Conservation (phyloP, 2,329 filamentous ascomycete genomes). For the Huntiella moniliformis region DNA sequence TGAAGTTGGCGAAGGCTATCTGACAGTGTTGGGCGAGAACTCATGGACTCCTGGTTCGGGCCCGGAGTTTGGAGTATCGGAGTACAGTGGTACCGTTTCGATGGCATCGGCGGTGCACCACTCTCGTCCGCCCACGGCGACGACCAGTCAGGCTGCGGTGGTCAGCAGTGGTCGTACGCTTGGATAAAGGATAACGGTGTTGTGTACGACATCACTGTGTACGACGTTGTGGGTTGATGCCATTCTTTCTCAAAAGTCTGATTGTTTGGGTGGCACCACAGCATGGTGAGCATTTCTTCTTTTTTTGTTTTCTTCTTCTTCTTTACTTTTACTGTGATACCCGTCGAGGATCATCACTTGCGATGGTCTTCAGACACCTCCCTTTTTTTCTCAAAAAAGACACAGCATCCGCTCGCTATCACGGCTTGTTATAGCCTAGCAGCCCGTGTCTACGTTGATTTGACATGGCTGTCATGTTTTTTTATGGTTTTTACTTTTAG, state of each 20-base stretch:
- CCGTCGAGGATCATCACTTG: conserved; percentile 3
- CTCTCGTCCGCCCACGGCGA: conserved; percentile 1
- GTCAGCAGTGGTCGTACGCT: conserved; percentile 35
- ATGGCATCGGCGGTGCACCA: conserved; percentile 6
- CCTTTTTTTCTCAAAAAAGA: conserved; percentile 10
- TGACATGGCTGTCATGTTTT: neutral
- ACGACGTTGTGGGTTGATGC: neutral
- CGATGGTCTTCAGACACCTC: conserved; percentile 7
- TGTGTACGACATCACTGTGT: neutral
- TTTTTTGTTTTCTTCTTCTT: conserved; percentile 4
- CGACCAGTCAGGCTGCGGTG: conserved; percentile 26
- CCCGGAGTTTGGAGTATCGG: conserved; percentile 17
- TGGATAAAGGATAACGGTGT: conserved; percentile 20
- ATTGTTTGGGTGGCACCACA: conserved; percentile 4
- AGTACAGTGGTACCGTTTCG: neutral
- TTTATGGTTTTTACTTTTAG: neutral
- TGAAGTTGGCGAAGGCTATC: conserved; percentile 72
- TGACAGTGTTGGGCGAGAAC: conserved; percentile 48
- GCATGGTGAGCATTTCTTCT: conserved; percentile 14
- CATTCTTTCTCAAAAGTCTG: conserved; percentile 1
- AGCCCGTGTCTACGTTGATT: neutral
- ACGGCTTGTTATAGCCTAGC: neutral
- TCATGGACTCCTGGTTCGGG: conserved; percentile 30
- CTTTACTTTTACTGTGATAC: conserved; percentile 11
- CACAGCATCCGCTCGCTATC: conserved; percentile 3